Conservation (phyloP, 1,139 yeast species). For the Candida dubliniensis region DNA sequence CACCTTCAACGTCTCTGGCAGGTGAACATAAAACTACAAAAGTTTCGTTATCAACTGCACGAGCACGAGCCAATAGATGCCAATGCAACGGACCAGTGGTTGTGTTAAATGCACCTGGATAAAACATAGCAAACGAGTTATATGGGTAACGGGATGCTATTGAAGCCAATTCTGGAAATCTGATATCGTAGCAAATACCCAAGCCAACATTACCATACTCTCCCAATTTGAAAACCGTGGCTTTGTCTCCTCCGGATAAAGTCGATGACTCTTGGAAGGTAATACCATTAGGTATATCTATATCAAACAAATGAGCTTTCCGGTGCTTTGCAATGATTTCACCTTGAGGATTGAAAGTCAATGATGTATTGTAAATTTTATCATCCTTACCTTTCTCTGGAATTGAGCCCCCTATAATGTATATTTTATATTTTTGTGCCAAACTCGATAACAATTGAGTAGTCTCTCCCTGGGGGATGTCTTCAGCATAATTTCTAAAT, state of each 20-base stretch:
- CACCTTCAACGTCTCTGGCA: conserved; percentile 66
- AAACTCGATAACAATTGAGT: conserved; percentile 57
- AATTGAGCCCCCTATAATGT: conserved; percentile 85
- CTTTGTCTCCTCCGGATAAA: conserved; percentile 73
- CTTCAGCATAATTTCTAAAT: conserved; percentile 82
- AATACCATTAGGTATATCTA: conserved; percentile 87
- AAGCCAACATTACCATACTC: conserved; percentile 79
- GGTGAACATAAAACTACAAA: conserved; percentile 85
- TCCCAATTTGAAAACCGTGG: conserved; percentile 71
- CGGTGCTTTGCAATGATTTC: conserved; percentile 81
- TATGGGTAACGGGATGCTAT: conserved; percentile 68
- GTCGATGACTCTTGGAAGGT: conserved; percentile 80
- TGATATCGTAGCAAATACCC: conserved; percentile 89
- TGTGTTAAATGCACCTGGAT: conserved; percentile 95
- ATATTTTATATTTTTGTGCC: conserved; percentile 62
- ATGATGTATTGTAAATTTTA: conserved; percentile 76
- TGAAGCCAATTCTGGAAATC: conserved; percentile 89
- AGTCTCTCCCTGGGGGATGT: conserved; percentile 69
- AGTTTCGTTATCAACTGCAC: conserved; percentile 88
- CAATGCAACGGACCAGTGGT: conserved; percentile 96
- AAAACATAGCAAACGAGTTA: conserved; percentile 83
- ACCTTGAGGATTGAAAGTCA: conserved; percentile 72
- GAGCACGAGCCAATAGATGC: conserved; percentile 79
- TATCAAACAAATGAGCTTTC: conserved; percentile 86
- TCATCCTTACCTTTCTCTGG: conserved; percentile 62